phyloP scores from a whole-genome alignment of 202 grass and related monocot genomes.

The Setaria viridis region DNA sequence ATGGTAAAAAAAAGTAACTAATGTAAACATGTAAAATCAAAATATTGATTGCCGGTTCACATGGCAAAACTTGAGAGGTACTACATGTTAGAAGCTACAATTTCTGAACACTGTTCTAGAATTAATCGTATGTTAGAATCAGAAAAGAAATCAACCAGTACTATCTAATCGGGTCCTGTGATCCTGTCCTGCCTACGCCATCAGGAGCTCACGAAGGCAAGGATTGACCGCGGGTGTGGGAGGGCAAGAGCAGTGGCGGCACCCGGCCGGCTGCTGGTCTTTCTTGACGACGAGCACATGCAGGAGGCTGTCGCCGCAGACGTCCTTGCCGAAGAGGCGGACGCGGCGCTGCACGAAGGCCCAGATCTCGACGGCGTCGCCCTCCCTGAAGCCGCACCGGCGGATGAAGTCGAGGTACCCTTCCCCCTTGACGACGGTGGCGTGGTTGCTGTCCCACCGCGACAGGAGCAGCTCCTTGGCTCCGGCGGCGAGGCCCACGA shows the following conservation, averaged over 20 bases:
- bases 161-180: not conserved
- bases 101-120: not conserved
- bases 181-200: not conserved
- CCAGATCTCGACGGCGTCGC: slow-evolving; percentile 44
- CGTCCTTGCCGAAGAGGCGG: not conserved
- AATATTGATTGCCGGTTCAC: not conserved
- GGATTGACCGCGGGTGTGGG: not conserved
- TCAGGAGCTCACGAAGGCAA: not conserved
- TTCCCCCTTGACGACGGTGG: slow-evolving; percentile 47
- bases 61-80: not conserved
- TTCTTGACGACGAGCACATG: slow-evolving; percentile 8
- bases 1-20: not conserved
- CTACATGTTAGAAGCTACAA: not conserved
- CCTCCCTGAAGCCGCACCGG: not conserved
- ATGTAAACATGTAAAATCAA: not conserved
- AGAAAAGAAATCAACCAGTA: too few relatives aligned
- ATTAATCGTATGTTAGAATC: too few relatives aligned
- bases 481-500: slow-evolving; percentile 23
- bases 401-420: slow-evolving; percentile 46
- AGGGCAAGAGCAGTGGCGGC: not conserved
- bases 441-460: slow-evolving; percentile 45
- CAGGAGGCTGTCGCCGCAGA: not conserved
- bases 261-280: not conserved
- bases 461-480: slow-evolving; percentile 19
- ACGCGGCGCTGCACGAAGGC: slow-evolving; percentile 40